These are phyloP conservation scores for Fusarium subglutinans DNA, from an alignment of 2,329 filamentous ascomycete genomes.

Conservation along the genomic window DNA sequence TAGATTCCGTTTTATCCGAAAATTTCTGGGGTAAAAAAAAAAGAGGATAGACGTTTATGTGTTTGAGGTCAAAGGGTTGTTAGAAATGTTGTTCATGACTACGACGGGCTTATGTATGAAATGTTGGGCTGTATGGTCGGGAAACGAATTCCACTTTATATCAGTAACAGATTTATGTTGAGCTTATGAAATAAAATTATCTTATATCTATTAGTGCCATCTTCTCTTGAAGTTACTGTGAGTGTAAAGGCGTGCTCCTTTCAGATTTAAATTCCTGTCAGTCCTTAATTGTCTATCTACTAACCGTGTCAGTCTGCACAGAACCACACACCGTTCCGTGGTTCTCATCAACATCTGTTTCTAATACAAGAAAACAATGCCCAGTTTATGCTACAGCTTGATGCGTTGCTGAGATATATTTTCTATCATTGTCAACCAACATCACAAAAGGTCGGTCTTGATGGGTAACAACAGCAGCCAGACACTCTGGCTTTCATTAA, in stretches of 20 bases:
- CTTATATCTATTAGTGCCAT: not conserved
- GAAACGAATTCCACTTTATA: conserved; percentile 28
- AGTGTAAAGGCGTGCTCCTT: not conserved
- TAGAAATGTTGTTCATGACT: conserved; percentile 24
- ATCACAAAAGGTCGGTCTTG: not conserved
- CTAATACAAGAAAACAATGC: not conserved
- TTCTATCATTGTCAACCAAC: not conserved
- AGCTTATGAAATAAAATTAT: conserved; percentile 9
- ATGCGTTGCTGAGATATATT: no score
- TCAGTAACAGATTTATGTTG: conserved; percentile 6
- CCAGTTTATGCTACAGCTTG: not conserved
- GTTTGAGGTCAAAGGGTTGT: conserved; percentile 10
- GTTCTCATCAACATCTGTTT: no score
- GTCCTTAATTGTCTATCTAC: not conserved
- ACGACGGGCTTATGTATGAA: conserved; percentile 10
- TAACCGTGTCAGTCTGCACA: not conserved
- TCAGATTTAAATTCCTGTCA: not conserved
- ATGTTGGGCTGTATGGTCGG: conserved; percentile 4
- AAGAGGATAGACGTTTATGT: conserved; percentile 6
- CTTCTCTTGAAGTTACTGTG: not conserved
- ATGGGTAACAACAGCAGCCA: not conserved
- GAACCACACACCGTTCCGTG: not conserved
- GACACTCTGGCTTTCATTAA: not conserved
- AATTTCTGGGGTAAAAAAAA: not conserved
- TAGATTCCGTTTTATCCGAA: not conserved